Evolutionary conservation across 148 eudicot genomes (phyloP), one percentile per base, ranked within the genome.

Genomic region (Linanthus parryae): DNA sequence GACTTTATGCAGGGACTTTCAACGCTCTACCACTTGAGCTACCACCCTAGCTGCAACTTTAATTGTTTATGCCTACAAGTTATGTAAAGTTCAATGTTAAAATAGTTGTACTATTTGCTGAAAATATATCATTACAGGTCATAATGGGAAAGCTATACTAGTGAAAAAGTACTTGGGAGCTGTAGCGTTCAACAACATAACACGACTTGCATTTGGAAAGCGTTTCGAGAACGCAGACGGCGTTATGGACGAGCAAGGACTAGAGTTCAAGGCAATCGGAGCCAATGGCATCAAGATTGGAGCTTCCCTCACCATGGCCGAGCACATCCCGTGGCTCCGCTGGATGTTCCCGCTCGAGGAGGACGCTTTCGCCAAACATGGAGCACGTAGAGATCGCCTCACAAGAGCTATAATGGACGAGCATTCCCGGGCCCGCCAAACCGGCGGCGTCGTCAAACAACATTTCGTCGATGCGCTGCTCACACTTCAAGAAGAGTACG

Each of bases 391-490:
- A 24, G 83, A 76, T 18, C 61, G 71, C 0, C 80, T 84, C 50
- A 84, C 96, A 8, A 53, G 72, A 43, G 73, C 65, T 35, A 88
- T 88, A 72, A 81, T 88, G 83, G 78, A 81, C 39, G 94, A 84
- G 50, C 96, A 84, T 61, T 61, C 83, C 15, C 50, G 56, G 2
- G 76, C 81, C 20, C 62, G 83, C 27, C 40, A 62, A 8, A 68
- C 66, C 44, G 73, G 62, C 8, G 86, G 81, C 1, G 74, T 59
- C 5, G 64, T 64, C 14, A 81, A 88, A 63, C 78, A 81, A 37
- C 96, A 84, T 54, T 88, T 88, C 64, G 88, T 88, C 24, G 92
- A 88, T 66, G 92, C 92, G 4, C 66, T 83, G 74, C 82, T 81
- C 28, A 64, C 75, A 12, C 77, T 81, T 20, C 73, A 81, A 46